Percentiles rank a stretch among this genome's conserved stretches.
phyloP scores from a whole-genome alignment of 2,329 filamentous ascomycete genomes.

The Orbilia blumenaviensis region DNA sequence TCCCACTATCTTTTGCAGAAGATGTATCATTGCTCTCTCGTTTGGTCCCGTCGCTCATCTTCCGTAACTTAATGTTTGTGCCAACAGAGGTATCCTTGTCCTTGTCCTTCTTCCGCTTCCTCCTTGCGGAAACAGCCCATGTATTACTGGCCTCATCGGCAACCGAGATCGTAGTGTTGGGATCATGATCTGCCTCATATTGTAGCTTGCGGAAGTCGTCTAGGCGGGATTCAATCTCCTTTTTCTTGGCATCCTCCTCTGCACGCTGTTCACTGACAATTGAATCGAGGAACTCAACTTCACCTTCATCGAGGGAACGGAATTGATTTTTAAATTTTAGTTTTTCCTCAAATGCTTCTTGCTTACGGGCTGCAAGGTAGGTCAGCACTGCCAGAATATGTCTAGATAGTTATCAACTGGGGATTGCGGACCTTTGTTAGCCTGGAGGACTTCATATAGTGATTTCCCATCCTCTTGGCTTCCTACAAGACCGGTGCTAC shows the following conservation, averaged over 20 bases:
- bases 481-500: slow-evolving; percentile 59
- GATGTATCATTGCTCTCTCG: slow-evolving; percentile 16
- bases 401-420: not conserved
- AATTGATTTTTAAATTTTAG: slow-evolving; percentile 79
- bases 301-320: slow-evolving; percentile 78
- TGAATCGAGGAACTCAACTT: slow-evolving; percentile 76
- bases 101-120: slow-evolving; percentile 52
- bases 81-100: slow-evolving; percentile 28
- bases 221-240: slow-evolving; percentile 69
- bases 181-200: slow-evolving; percentile 56
- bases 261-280: slow-evolving; percentile 65
- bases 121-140: slow-evolving; percentile 44
- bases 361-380: slow-evolving; percentile 72
- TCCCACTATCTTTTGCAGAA: not conserved
- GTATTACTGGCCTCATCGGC: slow-evolving; percentile 25
- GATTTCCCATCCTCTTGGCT: slow-evolving; percentile 68
- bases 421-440: slow-evolving; percentile 74
- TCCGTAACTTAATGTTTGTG: slow-evolving; percentile 43
- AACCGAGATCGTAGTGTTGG: not conserved
- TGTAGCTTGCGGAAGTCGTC: slow-evolving; percentile 68
- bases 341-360: slow-evolving; percentile 81
- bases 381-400: not conserved
- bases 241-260: slow-evolving; percentile 67
- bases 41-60: slow-evolving; percentile 48
- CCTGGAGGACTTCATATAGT: slow-evolving; percentile 78